phyloP scores from a whole-genome alignment of 257 asterid genomes.

The Jasminum sambac region DNA sequence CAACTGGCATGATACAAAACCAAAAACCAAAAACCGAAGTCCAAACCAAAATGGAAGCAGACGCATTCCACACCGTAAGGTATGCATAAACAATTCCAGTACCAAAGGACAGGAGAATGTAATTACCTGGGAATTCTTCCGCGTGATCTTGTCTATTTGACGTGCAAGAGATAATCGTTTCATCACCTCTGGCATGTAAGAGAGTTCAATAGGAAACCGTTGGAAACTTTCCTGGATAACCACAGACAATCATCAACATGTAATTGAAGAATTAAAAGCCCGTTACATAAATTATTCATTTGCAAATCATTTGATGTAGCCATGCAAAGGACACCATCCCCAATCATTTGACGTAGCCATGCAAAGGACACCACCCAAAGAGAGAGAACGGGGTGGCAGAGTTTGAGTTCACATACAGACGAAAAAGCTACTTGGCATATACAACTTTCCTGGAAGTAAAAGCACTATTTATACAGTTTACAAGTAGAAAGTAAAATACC shows the following conservation, averaged over 20 bases:
- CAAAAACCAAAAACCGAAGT: constrained; percentile 13
- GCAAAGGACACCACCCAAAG: background rate
- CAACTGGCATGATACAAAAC: constrained; percentile 1
- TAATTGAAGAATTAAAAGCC: constrained; percentile 8
- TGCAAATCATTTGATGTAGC: background rate
- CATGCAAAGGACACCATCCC: background rate
- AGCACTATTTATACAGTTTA: background rate
- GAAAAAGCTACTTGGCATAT: background rate
- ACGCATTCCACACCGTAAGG: background rate
- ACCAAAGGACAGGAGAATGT: background rate
- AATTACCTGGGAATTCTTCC: constrained; percentile 83
- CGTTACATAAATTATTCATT: background rate
- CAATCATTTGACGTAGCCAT: background rate
- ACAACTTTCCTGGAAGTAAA: background rate
- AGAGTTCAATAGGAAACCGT: constrained; percentile 75
- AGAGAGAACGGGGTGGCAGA: background rate
- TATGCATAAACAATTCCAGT: background rate
- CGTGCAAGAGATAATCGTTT: constrained; percentile 89
- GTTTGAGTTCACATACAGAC: background rate
- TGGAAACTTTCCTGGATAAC: constrained; percentile 75
- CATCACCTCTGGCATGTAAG: constrained; percentile 82
- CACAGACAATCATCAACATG: constrained; percentile 15
- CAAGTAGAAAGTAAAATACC: too few relatives aligned
- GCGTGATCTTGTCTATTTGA: constrained; percentile 77
- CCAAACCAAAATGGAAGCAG: background rate